Conservation (phyloP, 2,329 filamentous ascomycete species). For the Thermoascus crustaceus region DNA sequence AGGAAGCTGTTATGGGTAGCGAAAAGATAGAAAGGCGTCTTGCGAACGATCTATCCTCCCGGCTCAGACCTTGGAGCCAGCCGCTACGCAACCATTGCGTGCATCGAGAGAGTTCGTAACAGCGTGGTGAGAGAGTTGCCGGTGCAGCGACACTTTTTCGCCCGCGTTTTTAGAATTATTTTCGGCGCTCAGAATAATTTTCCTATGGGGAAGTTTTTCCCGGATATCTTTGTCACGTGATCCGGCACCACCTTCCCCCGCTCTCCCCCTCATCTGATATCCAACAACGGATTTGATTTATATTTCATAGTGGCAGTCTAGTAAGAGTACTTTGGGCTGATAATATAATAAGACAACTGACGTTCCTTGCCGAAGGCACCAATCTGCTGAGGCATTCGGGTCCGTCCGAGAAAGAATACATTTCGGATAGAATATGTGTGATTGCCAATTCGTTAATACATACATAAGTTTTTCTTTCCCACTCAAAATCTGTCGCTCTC, state of each 20-base stretch:
- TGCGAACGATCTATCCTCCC: constrained; percentile 13
- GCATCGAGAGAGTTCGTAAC: constrained; percentile 4
- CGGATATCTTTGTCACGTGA: constrained; percentile 17
- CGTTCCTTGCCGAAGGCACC: too few species aligned
- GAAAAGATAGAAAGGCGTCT: constrained; percentile 9
- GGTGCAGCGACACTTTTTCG: constrained; percentile 21
- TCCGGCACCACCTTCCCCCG: constrained; percentile 8
- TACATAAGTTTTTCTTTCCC: too few species aligned
- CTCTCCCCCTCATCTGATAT: too few species aligned
- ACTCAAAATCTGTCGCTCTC: too few species aligned
- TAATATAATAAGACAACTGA: too few species aligned
- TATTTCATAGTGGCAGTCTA: too few species aligned
- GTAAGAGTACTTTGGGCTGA: too few species aligned
- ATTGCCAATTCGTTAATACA: too few species aligned
- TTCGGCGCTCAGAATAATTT: constrained; percentile 23
- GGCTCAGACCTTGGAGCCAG: constrained; percentile 10
- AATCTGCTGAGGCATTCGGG: too few species aligned
- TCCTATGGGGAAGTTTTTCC: constrained; percentile 12
- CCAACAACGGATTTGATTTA: too few species aligned
- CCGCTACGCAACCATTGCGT: constrained; percentile 18
- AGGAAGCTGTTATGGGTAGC: constrained; percentile 5
- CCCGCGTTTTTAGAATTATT: constrained; percentile 16
- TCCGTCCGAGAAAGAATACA: too few species aligned
- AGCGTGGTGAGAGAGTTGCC: constrained; percentile 12
- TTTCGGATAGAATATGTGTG: too few species aligned